Evolutionary conservation across 2,329 filamentous ascomycete species (phyloP), one percentile per base, ranked within the genome.

Genomic region (Cercospora sp.): DNA sequence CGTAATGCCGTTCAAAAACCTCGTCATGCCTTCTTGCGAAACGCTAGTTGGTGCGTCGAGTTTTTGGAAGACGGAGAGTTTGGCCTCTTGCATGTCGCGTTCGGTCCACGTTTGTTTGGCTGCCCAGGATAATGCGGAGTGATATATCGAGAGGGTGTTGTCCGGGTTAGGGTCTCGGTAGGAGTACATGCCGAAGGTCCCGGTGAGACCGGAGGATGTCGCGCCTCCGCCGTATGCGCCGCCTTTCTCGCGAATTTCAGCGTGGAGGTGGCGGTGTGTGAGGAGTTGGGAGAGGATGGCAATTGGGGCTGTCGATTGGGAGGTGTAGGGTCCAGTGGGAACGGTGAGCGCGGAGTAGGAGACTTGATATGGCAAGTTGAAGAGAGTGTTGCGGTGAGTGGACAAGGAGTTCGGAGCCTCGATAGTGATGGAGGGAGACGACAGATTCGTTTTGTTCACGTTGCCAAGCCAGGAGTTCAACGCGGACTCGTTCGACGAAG

Each of bases 221-320:
- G 95, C 94, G 13, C 94, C 93, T 23, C 93, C 95, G 55, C 95
- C 95, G 74, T 99, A 99, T 0, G 95, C 95, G 42, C 95, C 95
- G 33, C 95, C 95, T 81, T 98, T 98, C 78, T 99, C 95, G 65
- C 95, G 91, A 72, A 99, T 97, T 80, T 98, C 95, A 73, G 97
- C 94, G 78, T 99, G 95, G 30, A 99, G 85, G 77, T 97, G 92
- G 80, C 97, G 97, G 82, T 99, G 94, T 0, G 94, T 98, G 33
- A 99, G 87, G 18, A 99, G 88, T 78, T 97, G 93, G 12, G 94
- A 89, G 23, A 99, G 88, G 48, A 98, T 91, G 75, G 94, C 93
- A 16, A 98, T 88, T 0, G 93, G 87, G 1, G 95, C 92, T 48
- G 91, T 89, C 63, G 91, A 86, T 0, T 89, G 79, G 53, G 91